Conservation (phyloP, 2,329 filamentous ascomycete species). For the Aspergillus sp. region DNA sequence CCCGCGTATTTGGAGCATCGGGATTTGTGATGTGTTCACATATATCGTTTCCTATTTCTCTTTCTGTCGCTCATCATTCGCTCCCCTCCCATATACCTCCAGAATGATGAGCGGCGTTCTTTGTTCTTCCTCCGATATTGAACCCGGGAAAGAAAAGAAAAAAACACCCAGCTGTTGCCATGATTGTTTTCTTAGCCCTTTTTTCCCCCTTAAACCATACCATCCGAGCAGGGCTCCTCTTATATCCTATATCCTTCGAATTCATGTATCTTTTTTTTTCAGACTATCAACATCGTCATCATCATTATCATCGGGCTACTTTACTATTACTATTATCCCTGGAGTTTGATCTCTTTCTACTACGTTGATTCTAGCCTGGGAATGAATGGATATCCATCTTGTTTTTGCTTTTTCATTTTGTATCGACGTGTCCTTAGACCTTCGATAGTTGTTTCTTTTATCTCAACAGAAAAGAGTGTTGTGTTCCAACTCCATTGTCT, state of each 20-base stretch:
- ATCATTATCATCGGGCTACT: too few species aligned
- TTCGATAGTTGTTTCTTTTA: conserved; percentile 13
- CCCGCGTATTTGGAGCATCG: conserved; percentile 11
- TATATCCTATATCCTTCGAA: conserved; percentile 14
- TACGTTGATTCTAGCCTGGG: conserved; percentile 1
- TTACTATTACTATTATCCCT: conserved; percentile 1
- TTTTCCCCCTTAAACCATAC: not conserved
- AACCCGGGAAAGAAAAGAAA: too few species aligned
- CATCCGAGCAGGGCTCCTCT: not conserved
- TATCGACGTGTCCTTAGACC: conserved; percentile 13
- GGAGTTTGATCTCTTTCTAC: conserved; percentile 20
- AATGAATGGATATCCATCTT: conserved; percentile 19
- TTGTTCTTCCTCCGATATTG: not conserved
- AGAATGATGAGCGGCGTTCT: not conserved
- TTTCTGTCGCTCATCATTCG: conserved; percentile 1
- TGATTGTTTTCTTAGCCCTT: not conserved
- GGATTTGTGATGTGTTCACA: conserved; percentile 12
- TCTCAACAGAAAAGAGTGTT: not conserved
- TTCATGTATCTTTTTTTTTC: conserved; percentile 34
- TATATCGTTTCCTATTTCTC: not conserved
- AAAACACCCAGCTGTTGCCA: not conserved
- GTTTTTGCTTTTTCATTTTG: conserved; percentile 2
- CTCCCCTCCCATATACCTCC: not conserved
- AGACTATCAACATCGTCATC: not conserved
- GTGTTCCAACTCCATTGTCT: not conserved